phyloP scores from a whole-genome alignment of 176 grass and related monocot genomes.

The Metroxylon sagu region DNA sequence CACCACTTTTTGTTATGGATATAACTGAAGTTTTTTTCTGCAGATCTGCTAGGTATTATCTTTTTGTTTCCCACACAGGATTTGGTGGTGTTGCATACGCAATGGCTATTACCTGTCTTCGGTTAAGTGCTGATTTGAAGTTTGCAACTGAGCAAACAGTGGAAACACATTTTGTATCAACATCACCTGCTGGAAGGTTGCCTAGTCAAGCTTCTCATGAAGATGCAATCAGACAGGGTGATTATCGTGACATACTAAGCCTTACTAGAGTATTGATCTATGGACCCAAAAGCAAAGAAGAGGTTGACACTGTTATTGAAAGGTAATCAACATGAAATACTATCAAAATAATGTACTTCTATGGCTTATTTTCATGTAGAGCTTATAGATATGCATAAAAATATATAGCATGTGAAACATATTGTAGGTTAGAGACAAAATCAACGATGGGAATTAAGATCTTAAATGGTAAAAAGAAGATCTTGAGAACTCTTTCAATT shows the following conservation, averaged over 20 bases:
- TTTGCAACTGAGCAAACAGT: slow-evolving; percentile 73
- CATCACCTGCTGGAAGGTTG: slow-evolving; percentile 39
- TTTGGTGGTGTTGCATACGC: slow-evolving; percentile 92
- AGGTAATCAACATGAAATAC: slow-evolving; percentile 34
- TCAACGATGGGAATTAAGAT: no score
- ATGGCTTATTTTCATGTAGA: not conserved
- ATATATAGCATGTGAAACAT: no score
- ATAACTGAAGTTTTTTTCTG: slow-evolving; percentile 27
- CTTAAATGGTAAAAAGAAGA: no score
- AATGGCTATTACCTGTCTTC: slow-evolving; percentile 84
- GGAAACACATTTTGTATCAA: slow-evolving; percentile 88
- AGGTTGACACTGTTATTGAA: slow-evolving; percentile 76
- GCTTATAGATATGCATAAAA: not conserved
- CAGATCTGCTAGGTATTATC: slow-evolving; percentile 82
- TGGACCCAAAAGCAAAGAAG: slow-evolving; percentile 93
- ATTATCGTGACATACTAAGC: slow-evolving; percentile 94
- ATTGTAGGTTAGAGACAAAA: no score
- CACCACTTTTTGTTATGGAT: slow-evolving; percentile 6
- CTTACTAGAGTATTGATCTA: slow-evolving; percentile 84
- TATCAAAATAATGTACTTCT: not conserved
- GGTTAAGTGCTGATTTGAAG: slow-evolving; percentile 63
- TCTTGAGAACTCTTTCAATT: no score
- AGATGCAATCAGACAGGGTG: slow-evolving; percentile 67
- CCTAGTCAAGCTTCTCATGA: slow-evolving; percentile 38
- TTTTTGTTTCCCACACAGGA: slow-evolving; percentile 92